phyloP scores from a whole-genome alignment of 2,329 filamentous ascomycete genomes.

The Aquanectria penicillioides region DNA sequence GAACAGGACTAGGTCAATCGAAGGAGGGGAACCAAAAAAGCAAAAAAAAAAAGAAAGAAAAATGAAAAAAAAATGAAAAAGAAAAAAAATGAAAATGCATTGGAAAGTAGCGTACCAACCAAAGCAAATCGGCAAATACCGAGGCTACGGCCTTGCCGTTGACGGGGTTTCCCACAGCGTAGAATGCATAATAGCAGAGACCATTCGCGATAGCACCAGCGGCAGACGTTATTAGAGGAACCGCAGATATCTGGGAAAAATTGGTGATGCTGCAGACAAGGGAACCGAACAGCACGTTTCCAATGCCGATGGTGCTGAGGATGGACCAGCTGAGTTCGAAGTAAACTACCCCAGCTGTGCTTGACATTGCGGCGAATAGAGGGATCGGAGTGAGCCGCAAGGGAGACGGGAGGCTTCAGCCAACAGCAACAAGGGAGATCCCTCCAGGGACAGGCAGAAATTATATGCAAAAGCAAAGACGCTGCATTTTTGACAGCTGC shows the following conservation, averaged over 20 bases:
- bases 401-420: background rate
- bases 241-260: constrained; percentile 49
- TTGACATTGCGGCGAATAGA: background rate
- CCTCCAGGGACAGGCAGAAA: no score
- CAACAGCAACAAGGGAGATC: no score
- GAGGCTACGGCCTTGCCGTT: constrained; percentile 47
- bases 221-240: constrained; percentile 52
- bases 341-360: constrained; percentile 38
- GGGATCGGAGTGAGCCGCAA: background rate
- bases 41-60: no score
- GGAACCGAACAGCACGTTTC: constrained; percentile 51
- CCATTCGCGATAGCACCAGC: constrained; percentile 54
- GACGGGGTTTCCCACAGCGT: constrained; percentile 36
- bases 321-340: constrained; percentile 57
- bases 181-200: constrained; percentile 55
- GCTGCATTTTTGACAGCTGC: no score
- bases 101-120: constrained; percentile 46
- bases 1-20: no score
- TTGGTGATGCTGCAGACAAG: constrained; percentile 52
- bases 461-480: no score
- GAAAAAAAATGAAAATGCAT: background rate
- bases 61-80: no score
- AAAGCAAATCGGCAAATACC: constrained; percentile 51
- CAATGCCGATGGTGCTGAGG: constrained; percentile 55
- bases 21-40: no score